These are phyloP conservation scores for Stromatinia cepivora DNA, from an alignment of 2,329 filamentous ascomycete species.

Conservation along the genomic window DNA sequence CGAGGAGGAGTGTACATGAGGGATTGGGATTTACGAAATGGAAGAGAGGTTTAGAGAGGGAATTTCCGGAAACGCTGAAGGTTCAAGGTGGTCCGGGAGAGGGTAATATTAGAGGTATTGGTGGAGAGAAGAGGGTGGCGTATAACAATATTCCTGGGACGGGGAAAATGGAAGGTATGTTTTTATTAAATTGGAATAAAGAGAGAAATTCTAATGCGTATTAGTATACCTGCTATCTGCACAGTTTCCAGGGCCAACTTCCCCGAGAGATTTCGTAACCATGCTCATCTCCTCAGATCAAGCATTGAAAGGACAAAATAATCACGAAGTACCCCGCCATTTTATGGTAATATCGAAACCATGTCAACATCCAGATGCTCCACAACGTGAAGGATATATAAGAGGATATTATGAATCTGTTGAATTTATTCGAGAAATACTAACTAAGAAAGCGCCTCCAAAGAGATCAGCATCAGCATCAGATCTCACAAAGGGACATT, in stretches of 20 bases:
- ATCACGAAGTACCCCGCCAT: constrained; percentile 56
- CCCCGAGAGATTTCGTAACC: constrained; percentile 84
- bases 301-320: constrained; percentile 30
- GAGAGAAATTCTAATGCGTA: constrained; percentile 22
- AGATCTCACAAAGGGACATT: constrained; percentile 44
- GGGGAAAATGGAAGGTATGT: constrained; percentile 62
- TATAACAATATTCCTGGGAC: constrained; percentile 54
- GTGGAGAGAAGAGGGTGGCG: constrained; percentile 74
- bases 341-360: constrained; percentile 89
- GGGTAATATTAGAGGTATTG: constrained; percentile 80
- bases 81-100: constrained; percentile 68
- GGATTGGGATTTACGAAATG: constrained; percentile 75
- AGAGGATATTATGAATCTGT: constrained; percentile 88
- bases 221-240: constrained; percentile 82
- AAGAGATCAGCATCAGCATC: constrained; percentile 49
- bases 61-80: constrained; percentile 78
- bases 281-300: constrained; percentile 66
- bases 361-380: constrained; percentile 72
- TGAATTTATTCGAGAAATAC: constrained; percentile 85
- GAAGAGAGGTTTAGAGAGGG: constrained; percentile 72
- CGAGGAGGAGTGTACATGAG: constrained; percentile 77
- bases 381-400: constrained; percentile 70
- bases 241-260: constrained; percentile 85
- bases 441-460: constrained; percentile 47
- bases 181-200: constrained; percentile 9